A percentile compares a stretch with the other conserved stretches of the same genome.
phyloP scores from a whole-genome alignment of 2,329 filamentous ascomycete genomes.

The Elsinoe perseae region DNA sequence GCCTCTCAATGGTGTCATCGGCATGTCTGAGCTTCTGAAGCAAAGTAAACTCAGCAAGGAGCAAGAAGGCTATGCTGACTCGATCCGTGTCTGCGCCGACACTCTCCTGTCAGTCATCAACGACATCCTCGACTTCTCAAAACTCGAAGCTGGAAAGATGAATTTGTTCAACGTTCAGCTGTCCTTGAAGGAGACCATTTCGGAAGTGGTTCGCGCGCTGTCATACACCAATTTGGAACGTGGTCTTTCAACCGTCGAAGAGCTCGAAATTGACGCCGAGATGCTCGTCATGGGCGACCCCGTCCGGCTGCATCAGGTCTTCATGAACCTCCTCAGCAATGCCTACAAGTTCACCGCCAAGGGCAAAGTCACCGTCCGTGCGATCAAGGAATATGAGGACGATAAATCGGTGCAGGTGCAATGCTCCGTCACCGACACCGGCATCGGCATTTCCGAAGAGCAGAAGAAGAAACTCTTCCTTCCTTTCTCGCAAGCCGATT shows the following conservation, averaged over 20 bases:
- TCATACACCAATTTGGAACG: constrained; percentile 56
- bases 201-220: constrained; percentile 55
- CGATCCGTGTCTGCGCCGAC: constrained; percentile 56
- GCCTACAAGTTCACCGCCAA: constrained; percentile 89
- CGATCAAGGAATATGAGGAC: constrained; percentile 63
- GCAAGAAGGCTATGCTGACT: constrained; percentile 56
- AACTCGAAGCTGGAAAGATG: constrained; percentile 48
- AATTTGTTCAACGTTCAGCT: constrained; percentile 52
- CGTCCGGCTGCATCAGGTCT: constrained; percentile 44
- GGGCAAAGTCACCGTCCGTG: constrained; percentile 76
- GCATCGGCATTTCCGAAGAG: constrained; percentile 80
- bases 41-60: constrained; percentile 49
- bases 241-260: constrained; percentile 51
- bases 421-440: constrained; percentile 82
- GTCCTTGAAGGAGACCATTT: constrained; percentile 51
- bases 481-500: constrained; percentile 88
- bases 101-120: constrained; percentile 47
- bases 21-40: constrained; percentile 55
- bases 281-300: constrained; percentile 47
- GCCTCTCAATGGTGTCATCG: constrained; percentile 48
- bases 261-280: constrained; percentile 47
- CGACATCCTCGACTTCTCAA: constrained; percentile 46
- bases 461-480: constrained; percentile 80
- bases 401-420: constrained; percentile 64
- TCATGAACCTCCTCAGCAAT: constrained; percentile 81